Evolutionary conservation across 2,329 filamentous ascomycete genomes (phyloP).

Genomic region (Calonectria honghensis): DNA sequence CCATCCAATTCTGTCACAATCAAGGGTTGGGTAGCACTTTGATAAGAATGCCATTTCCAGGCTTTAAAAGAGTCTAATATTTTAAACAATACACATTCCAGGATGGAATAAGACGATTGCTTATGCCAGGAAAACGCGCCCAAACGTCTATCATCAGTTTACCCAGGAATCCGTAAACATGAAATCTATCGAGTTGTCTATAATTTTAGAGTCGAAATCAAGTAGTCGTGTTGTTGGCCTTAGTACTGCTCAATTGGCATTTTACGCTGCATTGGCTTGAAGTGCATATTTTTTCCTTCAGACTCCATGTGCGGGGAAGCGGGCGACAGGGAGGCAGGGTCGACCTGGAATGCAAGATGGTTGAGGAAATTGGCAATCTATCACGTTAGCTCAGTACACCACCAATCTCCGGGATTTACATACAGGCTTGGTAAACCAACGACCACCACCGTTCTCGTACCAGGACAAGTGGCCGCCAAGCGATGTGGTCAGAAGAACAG

Average conservation of each 20-base stretch:
- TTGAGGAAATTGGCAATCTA: conserved; percentile 69
- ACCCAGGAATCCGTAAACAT: not conserved
- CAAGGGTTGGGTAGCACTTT: not conserved
- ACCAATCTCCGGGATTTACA: not conserved
- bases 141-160: not conserved
- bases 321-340: conserved; percentile 72
- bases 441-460: conserved; percentile 88
- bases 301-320: conserved; percentile 59
- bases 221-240: not conserved
- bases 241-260: conserved; percentile 55
- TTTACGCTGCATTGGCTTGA: conserved; percentile 83
- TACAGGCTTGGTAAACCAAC: conserved; percentile 91
- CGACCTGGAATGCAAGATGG: conserved; percentile 74
- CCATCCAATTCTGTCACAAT: not conserved
- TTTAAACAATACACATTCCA: not conserved
- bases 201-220: not conserved
- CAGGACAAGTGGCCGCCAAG: conserved; percentile 94
- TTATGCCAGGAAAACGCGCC: not conserved
- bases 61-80: not conserved
- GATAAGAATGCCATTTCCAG: not conserved
- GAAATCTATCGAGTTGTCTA: not conserved
- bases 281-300: conserved; percentile 64
- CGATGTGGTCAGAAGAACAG: conserved; percentile 88
- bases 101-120: not conserved
- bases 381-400: not conserved